Conservation (phyloP, 2,329 filamentous ascomycete genomes). For the Xylariales sp. region DNA sequence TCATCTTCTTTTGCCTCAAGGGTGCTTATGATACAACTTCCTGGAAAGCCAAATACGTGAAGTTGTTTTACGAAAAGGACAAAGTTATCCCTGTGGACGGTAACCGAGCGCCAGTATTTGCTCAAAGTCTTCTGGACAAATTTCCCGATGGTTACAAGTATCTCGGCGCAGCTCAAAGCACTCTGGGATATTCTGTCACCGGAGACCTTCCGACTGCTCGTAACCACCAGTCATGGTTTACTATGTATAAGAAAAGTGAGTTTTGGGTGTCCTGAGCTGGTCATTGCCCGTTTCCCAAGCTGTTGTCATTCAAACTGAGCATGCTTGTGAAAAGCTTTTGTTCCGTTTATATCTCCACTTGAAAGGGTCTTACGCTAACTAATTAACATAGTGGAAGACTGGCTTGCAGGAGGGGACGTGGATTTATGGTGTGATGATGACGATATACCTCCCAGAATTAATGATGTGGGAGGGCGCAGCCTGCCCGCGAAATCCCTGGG, state of each 20-base stretch:
- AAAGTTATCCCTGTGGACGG: conserved; percentile 43
- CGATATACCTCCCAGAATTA: too few species aligned
- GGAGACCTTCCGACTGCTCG: conserved; percentile 33
- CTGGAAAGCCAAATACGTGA: conserved; percentile 41
- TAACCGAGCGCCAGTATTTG: conserved; percentile 30
- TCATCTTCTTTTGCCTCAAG: conserved; percentile 42
- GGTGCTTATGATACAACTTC: conserved; percentile 12
- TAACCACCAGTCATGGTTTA: conserved; percentile 26
- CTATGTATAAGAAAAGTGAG: conserved; percentile 35
- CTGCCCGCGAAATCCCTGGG: too few species aligned
- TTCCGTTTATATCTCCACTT: too few species aligned
- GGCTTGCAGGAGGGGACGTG: conserved; percentile 26
- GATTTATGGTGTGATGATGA: conserved; percentile 7
- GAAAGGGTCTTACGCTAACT: not conserved
- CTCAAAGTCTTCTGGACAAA: conserved; percentile 28
- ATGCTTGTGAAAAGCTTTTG: too few species aligned
- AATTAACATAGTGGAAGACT: conserved; percentile 25
- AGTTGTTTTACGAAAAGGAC: conserved; percentile 47
- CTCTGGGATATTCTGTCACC: conserved; percentile 39
- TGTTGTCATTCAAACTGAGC: too few species aligned
- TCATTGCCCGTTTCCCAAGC: too few species aligned
- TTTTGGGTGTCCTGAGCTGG: too few species aligned
- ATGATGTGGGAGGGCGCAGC: too few species aligned
- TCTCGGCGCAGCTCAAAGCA: conserved; percentile 40
- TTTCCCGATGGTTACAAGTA: conserved; percentile 42